Evolutionary conservation across 768 basidiomycete species (phyloP).

Genomic region (Calocybe gangraenosa): DNA sequence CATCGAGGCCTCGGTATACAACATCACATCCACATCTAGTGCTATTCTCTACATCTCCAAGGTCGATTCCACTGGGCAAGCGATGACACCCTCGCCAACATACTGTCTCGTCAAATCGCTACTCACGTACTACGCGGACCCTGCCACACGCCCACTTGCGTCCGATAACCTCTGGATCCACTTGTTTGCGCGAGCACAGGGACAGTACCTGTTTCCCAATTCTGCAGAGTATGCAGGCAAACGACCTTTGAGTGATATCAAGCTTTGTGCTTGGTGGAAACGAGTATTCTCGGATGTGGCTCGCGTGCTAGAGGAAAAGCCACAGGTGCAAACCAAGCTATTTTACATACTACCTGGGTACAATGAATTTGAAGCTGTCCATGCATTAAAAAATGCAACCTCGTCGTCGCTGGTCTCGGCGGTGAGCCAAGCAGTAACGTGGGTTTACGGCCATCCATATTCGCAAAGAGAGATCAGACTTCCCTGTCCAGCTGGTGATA

Average conservation of each 20-base stretch:
- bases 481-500: constrained; percentile 34
- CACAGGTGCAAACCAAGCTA: constrained; percentile 30
- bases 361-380: constrained; percentile 59
- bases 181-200: constrained; percentile 86
- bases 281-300: constrained; percentile 60
- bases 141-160: constrained; percentile 54
- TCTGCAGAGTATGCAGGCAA: constrained; percentile 69
- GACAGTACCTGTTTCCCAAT: constrained; percentile 92
- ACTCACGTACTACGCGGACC: constrained; percentile 59
- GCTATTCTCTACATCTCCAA: constrained; percentile 89
- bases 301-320: constrained; percentile 27
- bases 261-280: constrained; percentile 93
- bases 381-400: constrained; percentile 42
- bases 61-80: constrained; percentile 89
- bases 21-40: constrained; percentile 61
- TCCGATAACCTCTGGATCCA: constrained; percentile 71
- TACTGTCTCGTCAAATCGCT: constrained; percentile 63
- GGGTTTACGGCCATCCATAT: constrained; percentile 85
- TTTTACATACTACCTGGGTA: constrained; percentile 73
- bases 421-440: constrained; percentile 24
- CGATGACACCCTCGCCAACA: constrained; percentile 60
- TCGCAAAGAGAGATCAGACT: constrained; percentile 44
- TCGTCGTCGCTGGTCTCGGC: constrained; percentile 12
- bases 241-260: constrained; percentile 68
- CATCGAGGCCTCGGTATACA: constrained; percentile 77